Percentiles rank a stretch among this genome's conserved stretches.
These are phyloP conservation scores for Fusarium torreyae DNA, from an alignment of 2,329 filamentous ascomycete genomes.

Conservation along the genomic window DNA sequence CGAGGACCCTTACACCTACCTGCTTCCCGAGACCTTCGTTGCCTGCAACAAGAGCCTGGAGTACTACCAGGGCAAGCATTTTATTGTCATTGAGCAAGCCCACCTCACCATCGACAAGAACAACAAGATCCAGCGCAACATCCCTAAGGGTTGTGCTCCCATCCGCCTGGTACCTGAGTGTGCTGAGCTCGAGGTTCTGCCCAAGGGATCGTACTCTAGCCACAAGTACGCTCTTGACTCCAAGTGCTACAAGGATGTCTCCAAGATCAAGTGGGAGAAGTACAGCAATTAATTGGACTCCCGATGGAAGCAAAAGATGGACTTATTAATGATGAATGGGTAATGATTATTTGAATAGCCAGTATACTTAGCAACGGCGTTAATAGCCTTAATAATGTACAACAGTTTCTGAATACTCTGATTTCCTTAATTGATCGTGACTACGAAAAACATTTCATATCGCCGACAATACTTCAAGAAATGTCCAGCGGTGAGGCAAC, in stretches of 20 bases:
- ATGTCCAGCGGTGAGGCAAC: slow-evolving; percentile 21
- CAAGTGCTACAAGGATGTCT: slow-evolving; percentile 60
- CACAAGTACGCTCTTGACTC: slow-evolving; percentile 58
- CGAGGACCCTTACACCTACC: slow-evolving; percentile 46
- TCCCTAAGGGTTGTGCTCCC: slow-evolving; percentile 57
- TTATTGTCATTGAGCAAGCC: slow-evolving; percentile 58
- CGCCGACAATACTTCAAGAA: background rate
- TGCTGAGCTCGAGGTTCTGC: slow-evolving; percentile 55
- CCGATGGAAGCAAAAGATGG: slow-evolving; percentile 7
- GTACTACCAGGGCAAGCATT: slow-evolving; percentile 59
- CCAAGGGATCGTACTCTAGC: slow-evolving; percentile 54
- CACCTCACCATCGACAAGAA: slow-evolving; percentile 48
- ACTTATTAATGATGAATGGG: slow-evolving; percentile 39
- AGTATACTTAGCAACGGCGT: slow-evolving; percentile 29
- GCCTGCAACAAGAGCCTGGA: slow-evolving; percentile 60
- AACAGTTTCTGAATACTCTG: slow-evolving; percentile 19
- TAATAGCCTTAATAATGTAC: slow-evolving; percentile 36
- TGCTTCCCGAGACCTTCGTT: slow-evolving; percentile 56
- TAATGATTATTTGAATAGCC: slow-evolving; percentile 35
- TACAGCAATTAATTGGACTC: slow-evolving; percentile 36
- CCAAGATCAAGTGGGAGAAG: slow-evolving; percentile 48
- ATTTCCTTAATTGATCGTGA: background rate
- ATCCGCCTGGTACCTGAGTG: slow-evolving; percentile 63
- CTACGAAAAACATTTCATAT: background rate
- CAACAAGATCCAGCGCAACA: slow-evolving; percentile 43